A percentile compares a stretch with the other conserved stretches of the same genome.
Evolutionary conservation across 345 rosid species (phyloP).

Genomic region (Pistacia atlantica): DNA sequence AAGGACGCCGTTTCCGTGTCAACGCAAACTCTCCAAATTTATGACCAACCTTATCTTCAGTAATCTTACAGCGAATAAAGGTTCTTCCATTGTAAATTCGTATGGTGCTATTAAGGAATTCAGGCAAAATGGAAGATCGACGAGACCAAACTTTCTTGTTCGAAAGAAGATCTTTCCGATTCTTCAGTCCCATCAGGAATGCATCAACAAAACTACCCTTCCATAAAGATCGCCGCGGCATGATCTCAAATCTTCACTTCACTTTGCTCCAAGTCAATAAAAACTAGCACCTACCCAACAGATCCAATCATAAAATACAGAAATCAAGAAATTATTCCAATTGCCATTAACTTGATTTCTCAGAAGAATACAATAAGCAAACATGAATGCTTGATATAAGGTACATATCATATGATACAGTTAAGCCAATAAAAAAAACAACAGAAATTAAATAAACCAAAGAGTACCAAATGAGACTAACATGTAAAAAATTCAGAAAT

Average conservation of each 20-base stretch:
- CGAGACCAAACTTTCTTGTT: constrained; percentile 55
- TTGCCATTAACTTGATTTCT: neutral
- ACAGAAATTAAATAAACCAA: no score
- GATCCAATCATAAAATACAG: neutral
- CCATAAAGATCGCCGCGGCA: constrained; percentile 44
- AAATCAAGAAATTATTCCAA: neutral
- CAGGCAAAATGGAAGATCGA: constrained; percentile 50
- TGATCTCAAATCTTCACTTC: constrained; percentile 1
- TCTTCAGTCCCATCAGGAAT: constrained; percentile 38
- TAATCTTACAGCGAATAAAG: constrained; percentile 48
- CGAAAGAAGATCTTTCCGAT: constrained; percentile 33
- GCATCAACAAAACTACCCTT: constrained; percentile 54
- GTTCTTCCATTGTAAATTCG: constrained; percentile 52
- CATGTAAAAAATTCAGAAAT: no score
- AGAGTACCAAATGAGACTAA: no score
- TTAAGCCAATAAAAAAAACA: no score
- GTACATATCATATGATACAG: no score
- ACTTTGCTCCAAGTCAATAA: neutral
- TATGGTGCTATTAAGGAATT: constrained; percentile 39
- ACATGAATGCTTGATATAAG: no score
- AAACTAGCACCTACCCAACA: constrained; percentile 3
- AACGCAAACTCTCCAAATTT: constrained; percentile 55
- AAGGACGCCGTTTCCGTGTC: constrained; percentile 34
- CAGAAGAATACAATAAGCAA: neutral
- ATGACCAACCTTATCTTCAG: constrained; percentile 51